phyloP scores from a whole-genome alignment of 2,329 filamentous ascomycete species.

The Sporothrix brunneoviolacea region DNA sequence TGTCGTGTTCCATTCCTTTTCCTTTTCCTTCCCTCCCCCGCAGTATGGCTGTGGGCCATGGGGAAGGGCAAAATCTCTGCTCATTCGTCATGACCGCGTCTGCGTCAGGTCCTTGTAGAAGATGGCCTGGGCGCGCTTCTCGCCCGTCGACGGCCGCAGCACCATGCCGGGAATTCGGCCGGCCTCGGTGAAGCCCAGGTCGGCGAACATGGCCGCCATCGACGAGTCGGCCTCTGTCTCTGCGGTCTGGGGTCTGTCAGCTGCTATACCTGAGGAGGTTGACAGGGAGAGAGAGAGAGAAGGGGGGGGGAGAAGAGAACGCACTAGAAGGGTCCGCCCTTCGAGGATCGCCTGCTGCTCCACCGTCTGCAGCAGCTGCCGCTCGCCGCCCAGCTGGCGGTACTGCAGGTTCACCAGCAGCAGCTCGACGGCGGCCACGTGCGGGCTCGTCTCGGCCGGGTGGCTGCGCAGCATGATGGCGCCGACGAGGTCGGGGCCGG shows the following conservation, averaged over 20 bases:
- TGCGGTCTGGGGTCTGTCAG: constrained; percentile 20
- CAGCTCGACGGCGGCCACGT: constrained; percentile 50
- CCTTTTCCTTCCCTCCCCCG: no score
- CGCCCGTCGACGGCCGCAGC: constrained; percentile 39
- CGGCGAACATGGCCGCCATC: constrained; percentile 42
- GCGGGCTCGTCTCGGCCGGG: constrained; percentile 47
- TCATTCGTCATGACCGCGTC: not conserved
- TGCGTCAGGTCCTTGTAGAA: constrained; percentile 50
- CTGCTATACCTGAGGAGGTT: no score
- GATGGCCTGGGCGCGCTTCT: constrained; percentile 45
- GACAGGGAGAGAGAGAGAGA: not conserved
- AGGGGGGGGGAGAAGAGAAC: constrained; percentile 21
- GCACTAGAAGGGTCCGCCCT: constrained; percentile 47
- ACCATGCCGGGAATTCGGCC: constrained; percentile 50
- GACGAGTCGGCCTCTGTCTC: constrained; percentile 45
- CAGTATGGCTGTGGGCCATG: no score
- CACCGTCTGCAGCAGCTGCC: constrained; percentile 44
- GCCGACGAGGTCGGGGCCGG: constrained; percentile 44
- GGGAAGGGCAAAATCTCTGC: no score
- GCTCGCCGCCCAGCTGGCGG: constrained; percentile 45
- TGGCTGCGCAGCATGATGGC: constrained; percentile 49
- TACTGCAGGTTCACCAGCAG: constrained; percentile 48
- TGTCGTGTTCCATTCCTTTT: no score
- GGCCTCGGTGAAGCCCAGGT: constrained; percentile 49
- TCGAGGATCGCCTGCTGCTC: constrained; percentile 45